These are phyloP conservation scores for Dimargaris xerosporica DNA, from an alignment of 192 early-diverging fungal genomes.

Conservation along the genomic window DNA sequence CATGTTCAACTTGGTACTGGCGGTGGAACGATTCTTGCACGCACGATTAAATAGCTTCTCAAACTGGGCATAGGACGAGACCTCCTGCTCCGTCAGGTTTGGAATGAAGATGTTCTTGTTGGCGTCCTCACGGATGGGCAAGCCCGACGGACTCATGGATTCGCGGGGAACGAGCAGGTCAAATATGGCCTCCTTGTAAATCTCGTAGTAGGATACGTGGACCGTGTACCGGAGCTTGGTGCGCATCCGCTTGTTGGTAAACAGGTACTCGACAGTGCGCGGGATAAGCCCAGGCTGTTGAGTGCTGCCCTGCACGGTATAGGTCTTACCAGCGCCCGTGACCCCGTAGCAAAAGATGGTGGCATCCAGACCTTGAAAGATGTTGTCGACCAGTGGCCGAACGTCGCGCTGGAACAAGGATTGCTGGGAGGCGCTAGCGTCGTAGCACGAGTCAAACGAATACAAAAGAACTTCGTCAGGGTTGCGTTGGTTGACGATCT, in stretches of 20 bases:
- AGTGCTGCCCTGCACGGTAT: conserved; percentile 40
- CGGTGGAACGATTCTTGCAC: conserved; percentile 39
- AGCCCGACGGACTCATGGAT: conserved; percentile 14
- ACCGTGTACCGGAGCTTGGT: conserved; percentile 17
- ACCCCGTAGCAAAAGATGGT: conserved; percentile 58
- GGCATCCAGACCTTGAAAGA: conserved; percentile 39
- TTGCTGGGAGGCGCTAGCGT: conserved; percentile 22
- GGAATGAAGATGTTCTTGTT: conserved; percentile 36
- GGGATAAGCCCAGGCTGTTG: conserved; percentile 44
- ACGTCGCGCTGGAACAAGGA: conserved; percentile 37
- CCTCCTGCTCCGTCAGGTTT: conserved; percentile 33
- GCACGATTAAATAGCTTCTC: conserved; percentile 24
- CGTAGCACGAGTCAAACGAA: conserved; percentile 40
- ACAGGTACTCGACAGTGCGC: conserved; percentile 35
- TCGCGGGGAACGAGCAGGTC: conserved; percentile 34
- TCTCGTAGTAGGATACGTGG: conserved; percentile 44
- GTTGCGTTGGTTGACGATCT: conserved; percentile 37
- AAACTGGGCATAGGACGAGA: conserved; percentile 37
- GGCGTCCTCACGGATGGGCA: conserved; percentile 41
- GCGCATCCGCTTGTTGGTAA: conserved; percentile 16
- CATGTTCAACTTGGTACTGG: conserved; percentile 46
- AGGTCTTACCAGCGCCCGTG: conserved; percentile 50
- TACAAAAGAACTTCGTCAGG: conserved; percentile 18
- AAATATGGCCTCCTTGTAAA: conserved; percentile 49
- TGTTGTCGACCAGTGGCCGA: conserved; percentile 32